Base-by-base conservation (phyloP, 108 stramenopile species). In the Aureococcus anophagefferens region DNA sequence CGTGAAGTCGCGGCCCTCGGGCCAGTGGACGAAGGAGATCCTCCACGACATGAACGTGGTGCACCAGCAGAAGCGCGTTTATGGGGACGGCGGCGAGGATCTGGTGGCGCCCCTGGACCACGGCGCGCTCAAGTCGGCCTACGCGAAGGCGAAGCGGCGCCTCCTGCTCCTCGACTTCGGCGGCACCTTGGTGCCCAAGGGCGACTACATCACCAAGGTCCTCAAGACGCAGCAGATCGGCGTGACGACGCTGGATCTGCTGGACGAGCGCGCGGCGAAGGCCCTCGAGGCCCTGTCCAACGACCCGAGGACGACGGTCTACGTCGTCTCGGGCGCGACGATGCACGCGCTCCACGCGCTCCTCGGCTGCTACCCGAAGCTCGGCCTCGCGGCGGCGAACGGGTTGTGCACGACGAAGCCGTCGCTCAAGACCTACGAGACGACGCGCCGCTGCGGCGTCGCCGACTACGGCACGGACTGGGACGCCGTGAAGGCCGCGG, bases 81-180 rank as follows among this genome's bases (percentile, higher is more conserved):
- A 25, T 25, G 25, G 13, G 21, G 51, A 59, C 51, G 51, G 7
- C 7, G 1, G 7, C 51, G 17, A 1, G 21, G 21, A 1, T 1
- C 17, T 59, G 7, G 51, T 88, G 33, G 75, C 76, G 31, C 80
- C 77, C 44, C 77, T 96, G 33, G 87, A 87, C 64, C 64, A 84
- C 33, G 66, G 64, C 64, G 79, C 81, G 7, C 72, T 96, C 71
- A 80, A 84, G 69, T 73, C 70, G 1, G 93, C 91, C 15, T 96
- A 92, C 73, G 76, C 84, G 18, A 62, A 44, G 4, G 74, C 91
- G 5, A 83, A 74, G 70, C 82, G 82, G n/a, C 86, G 99, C 29
- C 91, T 99, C 31, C 87, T 99, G 68, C 70, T 99, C 64, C 77
- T 96, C 65, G 99, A 99, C 79, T 99, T 96, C 75, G 97, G 96